These are phyloP conservation scores for Yarrowia galli DNA, from an alignment of 1,139 yeast species.

Conservation along the genomic window DNA sequence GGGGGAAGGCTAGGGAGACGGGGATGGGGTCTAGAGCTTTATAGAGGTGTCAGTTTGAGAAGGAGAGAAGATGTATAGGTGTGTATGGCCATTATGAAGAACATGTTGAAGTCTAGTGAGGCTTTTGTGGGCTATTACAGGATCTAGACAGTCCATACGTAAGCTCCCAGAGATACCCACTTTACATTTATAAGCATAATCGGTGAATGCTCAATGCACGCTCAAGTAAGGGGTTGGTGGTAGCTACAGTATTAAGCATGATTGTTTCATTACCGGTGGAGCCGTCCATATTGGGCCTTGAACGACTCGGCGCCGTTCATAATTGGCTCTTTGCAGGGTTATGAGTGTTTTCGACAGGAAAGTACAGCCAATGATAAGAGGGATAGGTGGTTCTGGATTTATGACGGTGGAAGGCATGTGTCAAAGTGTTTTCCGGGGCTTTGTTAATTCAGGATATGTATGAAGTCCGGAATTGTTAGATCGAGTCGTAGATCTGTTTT, in stretches of 20 bases:
- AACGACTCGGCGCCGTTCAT: background rate
- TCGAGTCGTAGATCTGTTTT: too few species aligned
- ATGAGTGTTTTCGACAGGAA: background rate
- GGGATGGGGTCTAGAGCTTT: too few species aligned
- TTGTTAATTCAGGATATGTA: background rate
- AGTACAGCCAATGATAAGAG: background rate
- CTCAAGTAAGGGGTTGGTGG: conserved; percentile 6
- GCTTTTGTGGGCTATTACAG: background rate
- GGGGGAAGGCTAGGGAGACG: background rate
- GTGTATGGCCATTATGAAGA: too few species aligned
- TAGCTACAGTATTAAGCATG: conserved; percentile 4
- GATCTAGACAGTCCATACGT: background rate
- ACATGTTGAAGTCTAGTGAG: background rate
- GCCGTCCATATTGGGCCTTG: background rate
- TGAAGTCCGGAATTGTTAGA: too few species aligned
- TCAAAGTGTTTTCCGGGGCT: background rate
- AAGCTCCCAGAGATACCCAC: background rate
- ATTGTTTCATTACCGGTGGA: background rate
- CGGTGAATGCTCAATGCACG: conserved; percentile 3
- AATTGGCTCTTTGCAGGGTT: background rate
- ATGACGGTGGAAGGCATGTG: background rate
- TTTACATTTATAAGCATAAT: conserved; percentile 1
- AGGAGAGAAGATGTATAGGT: too few species aligned
- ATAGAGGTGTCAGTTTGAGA: background rate
- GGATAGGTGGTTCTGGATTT: background rate